Percentiles rank a stretch among this genome's conserved stretches.
Conservation (phyloP, 192 early-diverging fungal species). For the Podila clonocystis region DNA sequence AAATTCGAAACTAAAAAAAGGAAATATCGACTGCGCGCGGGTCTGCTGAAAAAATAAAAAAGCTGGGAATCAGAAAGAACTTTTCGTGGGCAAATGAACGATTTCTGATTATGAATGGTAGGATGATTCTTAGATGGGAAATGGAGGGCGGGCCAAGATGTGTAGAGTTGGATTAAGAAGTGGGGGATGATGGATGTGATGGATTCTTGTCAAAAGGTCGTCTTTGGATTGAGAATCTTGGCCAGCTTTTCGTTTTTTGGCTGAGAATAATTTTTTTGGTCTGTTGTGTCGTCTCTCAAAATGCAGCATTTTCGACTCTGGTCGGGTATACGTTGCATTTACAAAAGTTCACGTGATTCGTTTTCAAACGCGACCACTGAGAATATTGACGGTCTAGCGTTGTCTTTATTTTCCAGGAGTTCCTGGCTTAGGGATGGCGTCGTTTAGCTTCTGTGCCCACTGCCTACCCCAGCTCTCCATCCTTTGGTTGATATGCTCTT, state of each 20-base stretch:
- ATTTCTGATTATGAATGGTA: constrained; percentile 28
- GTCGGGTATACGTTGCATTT: too few species aligned
- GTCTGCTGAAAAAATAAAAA: constrained; percentile 12
- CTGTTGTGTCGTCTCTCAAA: too few species aligned
- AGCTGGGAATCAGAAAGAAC: neutral
- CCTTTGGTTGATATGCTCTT: constrained; percentile 18
- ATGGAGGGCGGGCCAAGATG: constrained; percentile 23
- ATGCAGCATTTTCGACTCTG: too few species aligned
- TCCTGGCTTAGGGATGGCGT: neutral
- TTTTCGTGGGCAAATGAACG: neutral
- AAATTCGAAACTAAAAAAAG: too few species aligned
- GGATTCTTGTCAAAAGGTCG: neutral
- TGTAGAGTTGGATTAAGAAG: constrained; percentile 32
- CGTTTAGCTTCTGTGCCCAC: neutral
- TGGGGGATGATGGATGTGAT: constrained; percentile 23
- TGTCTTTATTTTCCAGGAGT: neutral
- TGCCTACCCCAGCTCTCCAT: constrained; percentile 6
- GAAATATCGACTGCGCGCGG: neutral
- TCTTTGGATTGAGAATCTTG: too few species aligned
- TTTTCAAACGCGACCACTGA: too few species aligned
- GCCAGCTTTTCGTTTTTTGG: too few species aligned
- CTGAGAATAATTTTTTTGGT: too few species aligned
- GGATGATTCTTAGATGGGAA: constrained; percentile 26
- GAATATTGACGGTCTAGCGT: too few species aligned
- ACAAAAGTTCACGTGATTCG: too few species aligned